A percentile compares a stretch with the other conserved stretches of the same genome.
Conservation (phyloP, 805 yeast species). For the Zygoascus ofunaensis region DNA sequence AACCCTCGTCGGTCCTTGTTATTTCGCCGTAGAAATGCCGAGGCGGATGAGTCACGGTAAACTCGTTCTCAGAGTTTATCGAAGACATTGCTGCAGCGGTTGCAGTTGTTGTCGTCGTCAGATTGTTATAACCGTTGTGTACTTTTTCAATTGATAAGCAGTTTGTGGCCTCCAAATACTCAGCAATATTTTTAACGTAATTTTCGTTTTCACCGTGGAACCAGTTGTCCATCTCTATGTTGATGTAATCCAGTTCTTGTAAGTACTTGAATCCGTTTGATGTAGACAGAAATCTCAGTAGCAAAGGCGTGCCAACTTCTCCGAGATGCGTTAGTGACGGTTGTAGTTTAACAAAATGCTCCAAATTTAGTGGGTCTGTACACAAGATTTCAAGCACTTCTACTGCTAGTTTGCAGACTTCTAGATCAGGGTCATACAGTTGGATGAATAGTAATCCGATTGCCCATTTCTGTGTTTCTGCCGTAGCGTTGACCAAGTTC, state of each 20-base stretch:
- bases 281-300: conserved; percentile 55
- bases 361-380: conserved; percentile 36
- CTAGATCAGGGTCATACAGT: conserved; percentile 54
- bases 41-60: conserved; percentile 29
- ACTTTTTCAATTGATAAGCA: neutral
- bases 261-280: conserved; percentile 63
- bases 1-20: conserved; percentile 74
- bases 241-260: conserved; percentile 49
- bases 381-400: conserved; percentile 46
- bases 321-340: conserved; percentile 53
- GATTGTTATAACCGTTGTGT: neutral
- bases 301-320: conserved; percentile 44
- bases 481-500: conserved; percentile 26
- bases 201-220: conserved; percentile 31
- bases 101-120: neutral
- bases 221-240: conserved; percentile 63
- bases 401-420: conserved; percentile 50
- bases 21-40: conserved; percentile 72
- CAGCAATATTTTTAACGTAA: conserved; percentile 28
- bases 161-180: conserved; percentile 20
- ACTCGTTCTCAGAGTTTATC: neutral
- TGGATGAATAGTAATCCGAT: conserved; percentile 52
- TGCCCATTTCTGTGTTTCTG: conserved; percentile 34
- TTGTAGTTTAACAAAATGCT: conserved; percentile 40
- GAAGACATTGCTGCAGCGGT: neutral